phyloP scores from a whole-genome alignment of 73 alveolate species.

The Uronychia setigera region DNA sequence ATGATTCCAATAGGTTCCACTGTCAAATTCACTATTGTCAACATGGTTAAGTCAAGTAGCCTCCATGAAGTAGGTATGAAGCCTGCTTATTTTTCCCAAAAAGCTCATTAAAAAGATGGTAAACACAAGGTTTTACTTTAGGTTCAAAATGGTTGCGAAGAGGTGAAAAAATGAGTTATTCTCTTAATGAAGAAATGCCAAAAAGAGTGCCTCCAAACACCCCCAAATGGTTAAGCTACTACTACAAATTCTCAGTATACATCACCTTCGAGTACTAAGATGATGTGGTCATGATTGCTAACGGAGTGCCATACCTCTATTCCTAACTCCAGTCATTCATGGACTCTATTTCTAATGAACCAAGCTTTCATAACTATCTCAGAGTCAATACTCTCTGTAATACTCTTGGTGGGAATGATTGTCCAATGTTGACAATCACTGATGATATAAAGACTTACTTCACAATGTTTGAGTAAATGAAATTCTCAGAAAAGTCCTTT shows the following conservation, averaged over 20 bases:
- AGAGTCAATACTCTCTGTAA: constrained; percentile 45
- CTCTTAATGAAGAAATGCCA: background rate
- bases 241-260: background rate
- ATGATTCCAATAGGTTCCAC: constrained; percentile 39
- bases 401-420: constrained; percentile 59
- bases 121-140: background rate
- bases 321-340: constrained; percentile 61
- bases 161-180: background rate
- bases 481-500: background rate
- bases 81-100: constrained; percentile 32
- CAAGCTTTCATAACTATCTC: constrained; percentile 13
- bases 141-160: background rate
- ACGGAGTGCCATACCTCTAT: constrained; percentile 83
- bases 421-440: constrained; percentile 59
- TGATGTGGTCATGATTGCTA: constrained; percentile 87
- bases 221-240: background rate
- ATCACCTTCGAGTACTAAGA: constrained; percentile 23
- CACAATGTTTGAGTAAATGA: background rate
- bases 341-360: background rate
- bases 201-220: background rate
- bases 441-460: constrained; percentile 49
- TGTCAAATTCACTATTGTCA: constrained; percentile 49
- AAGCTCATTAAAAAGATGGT: constrained; percentile 36
- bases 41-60: constrained; percentile 43
- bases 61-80: constrained; percentile 63